phyloP scores from a whole-genome alignment of 805 yeast genomes.

The Yarrowia divulgata region DNA sequence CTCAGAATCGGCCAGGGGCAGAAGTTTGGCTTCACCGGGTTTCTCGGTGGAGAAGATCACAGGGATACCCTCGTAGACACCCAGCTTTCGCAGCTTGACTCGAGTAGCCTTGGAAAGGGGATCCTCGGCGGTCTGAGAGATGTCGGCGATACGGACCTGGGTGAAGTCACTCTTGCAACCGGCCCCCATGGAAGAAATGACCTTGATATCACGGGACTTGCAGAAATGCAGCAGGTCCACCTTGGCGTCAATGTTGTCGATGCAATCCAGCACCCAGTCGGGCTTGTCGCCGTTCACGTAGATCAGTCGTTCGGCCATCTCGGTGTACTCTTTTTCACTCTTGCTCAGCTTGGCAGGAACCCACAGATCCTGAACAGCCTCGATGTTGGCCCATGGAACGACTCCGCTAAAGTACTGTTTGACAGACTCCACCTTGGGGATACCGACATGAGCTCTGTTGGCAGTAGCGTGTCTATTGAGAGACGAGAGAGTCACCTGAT shows the following conservation, averaged over 20 bases:
- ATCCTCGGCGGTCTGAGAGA: constrained; percentile 90
- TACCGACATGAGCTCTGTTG: constrained; percentile 88
- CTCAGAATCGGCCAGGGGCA: constrained; percentile 86
- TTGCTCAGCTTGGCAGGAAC: constrained; percentile 44
- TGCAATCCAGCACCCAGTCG: constrained; percentile 88
- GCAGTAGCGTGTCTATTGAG: constrained; percentile 96
- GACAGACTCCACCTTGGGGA: constrained; percentile 83
- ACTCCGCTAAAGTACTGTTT: constrained; percentile 69
- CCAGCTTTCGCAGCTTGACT: constrained; percentile 79
- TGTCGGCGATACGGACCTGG: constrained; percentile 85
- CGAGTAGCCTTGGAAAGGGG: constrained; percentile 89
- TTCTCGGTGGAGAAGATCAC: constrained; percentile 94
- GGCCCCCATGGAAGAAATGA: constrained; percentile 95
- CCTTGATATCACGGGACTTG: constrained; percentile 63
- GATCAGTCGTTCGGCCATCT: constrained; percentile 62
- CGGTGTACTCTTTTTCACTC: constrained; percentile 63
- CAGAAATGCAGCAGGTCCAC: constrained; percentile 85
- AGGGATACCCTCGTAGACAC: constrained; percentile 77
- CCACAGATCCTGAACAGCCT: constrained; percentile 81
- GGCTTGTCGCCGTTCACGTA: constrained; percentile 57
- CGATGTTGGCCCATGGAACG: constrained; percentile 94
- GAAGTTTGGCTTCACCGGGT: constrained; percentile 90
- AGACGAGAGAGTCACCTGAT: constrained; percentile 92
- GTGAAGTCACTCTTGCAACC: constrained; percentile 97
- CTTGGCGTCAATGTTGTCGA: constrained; percentile 96